Conservation (phyloP, 208 protist species). For the Trypanosoma lewisi region DNA sequence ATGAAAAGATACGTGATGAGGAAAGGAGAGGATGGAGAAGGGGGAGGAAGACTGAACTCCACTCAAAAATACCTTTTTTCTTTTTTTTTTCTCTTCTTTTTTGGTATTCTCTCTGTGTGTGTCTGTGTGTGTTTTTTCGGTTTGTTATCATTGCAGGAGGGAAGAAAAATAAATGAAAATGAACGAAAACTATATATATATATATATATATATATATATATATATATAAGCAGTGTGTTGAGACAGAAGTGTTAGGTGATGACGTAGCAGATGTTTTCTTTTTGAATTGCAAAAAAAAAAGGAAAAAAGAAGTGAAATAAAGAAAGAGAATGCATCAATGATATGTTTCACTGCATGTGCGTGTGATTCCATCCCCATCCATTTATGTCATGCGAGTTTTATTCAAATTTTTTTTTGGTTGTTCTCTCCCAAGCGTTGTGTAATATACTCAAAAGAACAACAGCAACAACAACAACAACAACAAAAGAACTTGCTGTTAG, state of each 20-base stretch:
- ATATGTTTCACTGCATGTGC: neutral
- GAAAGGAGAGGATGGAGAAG: constrained; percentile 2
- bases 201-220: neutral
- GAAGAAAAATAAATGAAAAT: constrained; percentile 7
- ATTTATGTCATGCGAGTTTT: neutral
- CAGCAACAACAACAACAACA: neutral
- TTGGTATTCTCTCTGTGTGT: constrained; percentile 1
- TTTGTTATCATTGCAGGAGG: too few relatives aligned
- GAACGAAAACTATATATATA: neutral
- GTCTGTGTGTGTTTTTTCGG: too few relatives aligned
- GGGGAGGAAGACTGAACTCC: neutral
- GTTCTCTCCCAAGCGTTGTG: constrained; percentile 8
- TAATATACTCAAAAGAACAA: neutral
- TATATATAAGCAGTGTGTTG: neutral
- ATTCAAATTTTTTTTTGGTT: neutral
- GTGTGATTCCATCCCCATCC: constrained; percentile 6
- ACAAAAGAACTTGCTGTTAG: neutral
- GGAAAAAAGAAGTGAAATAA: neutral
- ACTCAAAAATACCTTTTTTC: neutral
- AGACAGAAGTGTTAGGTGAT: neutral
- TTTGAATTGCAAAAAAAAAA: neutral
- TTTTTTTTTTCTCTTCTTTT: too few relatives aligned
- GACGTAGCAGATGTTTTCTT: constrained; percentile 9
- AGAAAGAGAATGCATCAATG: neutral
- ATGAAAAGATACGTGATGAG: neutral